Percentiles rank a stretch among this genome's conserved stretches.
Evolutionary conservation across 306 rosid genomes (phyloP).

Genomic region (Castanea sativa): DNA sequence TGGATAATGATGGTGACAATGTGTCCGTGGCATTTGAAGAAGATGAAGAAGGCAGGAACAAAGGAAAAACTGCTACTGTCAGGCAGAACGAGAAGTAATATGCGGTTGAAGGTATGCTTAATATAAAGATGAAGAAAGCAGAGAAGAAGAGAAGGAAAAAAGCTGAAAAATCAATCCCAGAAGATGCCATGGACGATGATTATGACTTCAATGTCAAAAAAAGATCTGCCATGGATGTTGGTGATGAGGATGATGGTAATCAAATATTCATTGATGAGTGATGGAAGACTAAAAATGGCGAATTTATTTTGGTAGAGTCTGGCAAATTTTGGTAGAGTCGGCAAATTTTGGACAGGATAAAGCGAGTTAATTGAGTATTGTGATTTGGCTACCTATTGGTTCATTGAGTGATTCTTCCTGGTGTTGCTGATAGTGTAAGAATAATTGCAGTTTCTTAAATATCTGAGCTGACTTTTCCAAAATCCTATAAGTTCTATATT

Average conservation of each 20-base stretch:
- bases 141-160: conserved; percentile 82
- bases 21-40: conserved; percentile 54
- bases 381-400: too few relatives aligned
- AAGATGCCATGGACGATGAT: conserved; percentile 68
- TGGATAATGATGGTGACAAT: conserved; percentile 39
- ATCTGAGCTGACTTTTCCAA: too few relatives aligned
- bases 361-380: too few relatives aligned
- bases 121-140: conserved; percentile 64
- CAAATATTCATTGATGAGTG: conserved; percentile 17
- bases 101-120: conserved; percentile 72
- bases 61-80: conserved; percentile 40
- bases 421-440: too few relatives aligned
- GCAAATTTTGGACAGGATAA: too few relatives aligned
- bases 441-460: too few relatives aligned
- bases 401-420: too few relatives aligned
- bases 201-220: conserved; percentile 73
- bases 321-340: too few relatives aligned
- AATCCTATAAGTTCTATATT: too few relatives aligned
- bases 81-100: conserved; percentile 83
- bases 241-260: conserved; percentile 36
- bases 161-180: conserved; percentile 38
- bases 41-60: conserved; percentile 35
- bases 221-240: conserved; percentile 52
- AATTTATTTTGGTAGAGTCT: too few relatives aligned
- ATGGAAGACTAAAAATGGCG: background rate